Evolutionary conservation across 441 rosid genomes (phyloP).

Genomic region (Aleurites moluccanus): DNA sequence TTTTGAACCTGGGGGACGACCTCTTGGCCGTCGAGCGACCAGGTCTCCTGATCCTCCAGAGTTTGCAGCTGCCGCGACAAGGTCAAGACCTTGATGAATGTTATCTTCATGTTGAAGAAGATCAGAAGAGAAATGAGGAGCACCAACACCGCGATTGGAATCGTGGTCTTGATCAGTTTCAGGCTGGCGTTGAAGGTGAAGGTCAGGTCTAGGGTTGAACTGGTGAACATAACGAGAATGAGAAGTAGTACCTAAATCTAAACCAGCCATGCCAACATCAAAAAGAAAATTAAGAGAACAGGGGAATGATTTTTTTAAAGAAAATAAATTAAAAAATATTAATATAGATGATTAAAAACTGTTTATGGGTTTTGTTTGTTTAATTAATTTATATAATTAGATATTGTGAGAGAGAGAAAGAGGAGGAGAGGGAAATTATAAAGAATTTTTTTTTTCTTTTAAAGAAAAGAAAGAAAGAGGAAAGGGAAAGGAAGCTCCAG

Average conservation of each 20-base stretch:
- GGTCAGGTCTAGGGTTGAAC: constrained; percentile 74
- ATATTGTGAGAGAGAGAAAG: not conserved
- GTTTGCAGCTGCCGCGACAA: constrained; percentile 34
- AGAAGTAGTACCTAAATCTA: constrained; percentile 79
- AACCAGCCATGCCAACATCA: constrained; percentile 77
- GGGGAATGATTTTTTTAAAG: constrained; percentile 16
- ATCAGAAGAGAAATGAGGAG: constrained; percentile 35
- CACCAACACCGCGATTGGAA: constrained; percentile 30
- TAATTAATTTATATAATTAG: not conserved
- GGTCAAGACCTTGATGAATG: constrained; percentile 52
- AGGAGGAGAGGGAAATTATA: not conserved
- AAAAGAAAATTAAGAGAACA: constrained; percentile 32
- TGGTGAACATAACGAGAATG: constrained; percentile 80
- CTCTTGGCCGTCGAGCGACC: constrained; percentile 72
- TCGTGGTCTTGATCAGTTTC: constrained; percentile 40
- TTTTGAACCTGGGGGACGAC: constrained; percentile 91
- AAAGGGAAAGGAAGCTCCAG: constrained; percentile 21
- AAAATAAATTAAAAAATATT: constrained; percentile 10
- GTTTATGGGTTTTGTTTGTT: constrained; percentile 43
- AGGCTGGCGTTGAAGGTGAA: constrained; percentile 49
- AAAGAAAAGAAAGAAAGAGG: constrained; percentile 31
- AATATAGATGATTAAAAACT: constrained; percentile 37
- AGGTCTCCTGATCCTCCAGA: constrained; percentile 48
- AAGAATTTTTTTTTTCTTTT: not conserved
- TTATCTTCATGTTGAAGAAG: constrained; percentile 38